These are phyloP conservation scores for Tricholoma furcatifolium DNA, from an alignment of 768 basidiomycete species.

Conservation along the genomic window DNA sequence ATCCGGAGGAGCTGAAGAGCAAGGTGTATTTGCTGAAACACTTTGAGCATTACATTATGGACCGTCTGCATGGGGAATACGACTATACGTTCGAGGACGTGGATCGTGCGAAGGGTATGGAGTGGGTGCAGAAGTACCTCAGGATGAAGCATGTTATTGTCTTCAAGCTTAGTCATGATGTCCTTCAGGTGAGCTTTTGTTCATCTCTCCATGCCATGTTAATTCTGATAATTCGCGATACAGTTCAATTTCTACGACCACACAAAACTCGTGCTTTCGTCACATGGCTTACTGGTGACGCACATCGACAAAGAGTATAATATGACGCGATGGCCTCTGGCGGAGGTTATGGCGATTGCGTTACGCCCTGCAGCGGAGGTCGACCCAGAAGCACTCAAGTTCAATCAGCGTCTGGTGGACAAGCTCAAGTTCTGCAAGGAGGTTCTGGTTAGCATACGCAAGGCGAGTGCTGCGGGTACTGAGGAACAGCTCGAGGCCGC, in stretches of 20 bases:
- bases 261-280: conserved; percentile 88
- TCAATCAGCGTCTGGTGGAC: conserved; percentile 63
- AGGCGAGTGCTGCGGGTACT: conserved; percentile 46
- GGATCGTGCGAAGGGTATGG: conserved; percentile 78
- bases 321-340: conserved; percentile 70
- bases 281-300: conserved; percentile 74
- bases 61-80: conserved; percentile 81
- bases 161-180: conserved; percentile 94
- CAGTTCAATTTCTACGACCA: conserved; percentile 99
- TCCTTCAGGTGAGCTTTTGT: conserved; percentile 73
- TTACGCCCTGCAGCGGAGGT: conserved; percentile 31
- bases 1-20: too few species aligned
- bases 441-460: conserved; percentile 69
- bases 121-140: conserved; percentile 93
- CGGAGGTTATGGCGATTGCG: conserved; percentile 63
- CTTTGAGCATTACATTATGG: conserved; percentile 95
- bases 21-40: conserved; percentile 93
- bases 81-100: conserved; percentile 77
- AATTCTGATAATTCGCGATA: background rate
- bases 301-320: conserved; percentile 91
- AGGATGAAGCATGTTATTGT: conserved; percentile 97
- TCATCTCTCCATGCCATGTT: background rate
- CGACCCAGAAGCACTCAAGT: conserved; percentile 56
- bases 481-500: conserved; percentile 22
- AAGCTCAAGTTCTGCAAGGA: conserved; percentile 89